phyloP scores from a whole-genome alignment of 805 yeast genomes.

The Metschnikowia henanensis region DNA sequence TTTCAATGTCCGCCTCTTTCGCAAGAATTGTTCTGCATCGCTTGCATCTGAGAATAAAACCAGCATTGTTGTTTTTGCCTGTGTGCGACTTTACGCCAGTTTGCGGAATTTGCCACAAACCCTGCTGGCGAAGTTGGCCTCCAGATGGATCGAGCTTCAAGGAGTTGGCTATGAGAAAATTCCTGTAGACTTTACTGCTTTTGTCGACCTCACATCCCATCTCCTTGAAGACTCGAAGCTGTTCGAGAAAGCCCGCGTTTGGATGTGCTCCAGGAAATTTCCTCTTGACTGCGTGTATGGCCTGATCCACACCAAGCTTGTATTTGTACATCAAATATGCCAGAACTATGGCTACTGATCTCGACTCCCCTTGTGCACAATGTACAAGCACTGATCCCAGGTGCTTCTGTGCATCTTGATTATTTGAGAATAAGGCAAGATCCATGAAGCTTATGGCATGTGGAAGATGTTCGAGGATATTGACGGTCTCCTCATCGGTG shows the following conservation, averaged over 20 bases:
- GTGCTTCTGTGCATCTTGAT: slow-evolving; percentile 26
- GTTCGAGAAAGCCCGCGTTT: slow-evolving; percentile 72
- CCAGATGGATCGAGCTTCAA: slow-evolving; percentile 21
- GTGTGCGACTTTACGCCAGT: background rate
- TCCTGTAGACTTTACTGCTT: slow-evolving; percentile 24
- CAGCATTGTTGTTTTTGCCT: background rate
- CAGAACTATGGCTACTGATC: slow-evolving; percentile 47
- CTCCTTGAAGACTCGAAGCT: slow-evolving; percentile 59
- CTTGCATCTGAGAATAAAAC: slow-evolving; percentile 64
- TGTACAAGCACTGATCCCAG: slow-evolving; percentile 48
- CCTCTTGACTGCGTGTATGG: slow-evolving; percentile 74
- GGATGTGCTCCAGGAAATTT: slow-evolving; percentile 64
- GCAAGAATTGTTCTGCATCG: slow-evolving; percentile 78
- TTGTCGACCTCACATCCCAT: slow-evolving; percentile 30
- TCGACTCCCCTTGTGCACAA: slow-evolving; percentile 52
- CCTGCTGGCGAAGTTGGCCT: slow-evolving; percentile 9
- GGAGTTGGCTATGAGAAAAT: slow-evolving; percentile 26
- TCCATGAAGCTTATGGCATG: slow-evolving; percentile 67
- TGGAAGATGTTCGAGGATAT: slow-evolving; percentile 63
- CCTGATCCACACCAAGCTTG: slow-evolving; percentile 55
- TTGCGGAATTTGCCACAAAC: slow-evolving; percentile 10
- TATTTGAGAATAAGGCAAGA: slow-evolving; percentile 47
- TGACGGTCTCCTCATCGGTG: slow-evolving; percentile 68
- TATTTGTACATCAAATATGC: slow-evolving; percentile 54
- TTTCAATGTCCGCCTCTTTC: slow-evolving; percentile 55